Evolutionary conservation across 2,329 filamentous ascomycete genomes (phyloP), one percentile per base, ranked within the genome.

Genomic region (Monosporascus cannonballus): DNA sequence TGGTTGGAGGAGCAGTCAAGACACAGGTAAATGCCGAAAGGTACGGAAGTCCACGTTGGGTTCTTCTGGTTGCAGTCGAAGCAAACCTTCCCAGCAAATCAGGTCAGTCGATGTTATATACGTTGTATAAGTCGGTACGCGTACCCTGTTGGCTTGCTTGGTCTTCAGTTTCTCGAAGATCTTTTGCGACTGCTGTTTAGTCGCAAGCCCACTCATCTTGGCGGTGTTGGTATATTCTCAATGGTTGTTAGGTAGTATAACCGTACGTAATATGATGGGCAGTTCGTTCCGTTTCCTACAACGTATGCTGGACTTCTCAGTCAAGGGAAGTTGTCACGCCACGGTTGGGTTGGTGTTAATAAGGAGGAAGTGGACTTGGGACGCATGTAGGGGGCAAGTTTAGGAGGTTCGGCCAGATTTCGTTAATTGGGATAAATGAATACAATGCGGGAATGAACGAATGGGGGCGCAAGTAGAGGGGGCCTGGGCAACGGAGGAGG

Each of bases 61-160:
- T 96, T 96, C 76, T 97, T 97, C 66, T 91, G 88, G 69, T 89
- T 86, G 74, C 94, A 99, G 76, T 99, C 94, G 75, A 99, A 99
- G 81, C 94, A 99, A 77, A 96, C 84, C 92, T 67, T 42, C 20
- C 7, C 22, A n/a, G 47, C 48, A 45, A 47, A 3, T 25, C 36
- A 14, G 46, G 46, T 61, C 51, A 55, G 52, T 49, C 36, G 30
- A 47, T 22, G 27, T 44, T 25, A 42, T 48, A 30, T 25, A 20
- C 17, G 48, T 11, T 14, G 20, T 20, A 45, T 17, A 18, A 37
- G 41, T 54, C 58, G 64, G 60, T 63, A 65, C 62, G 59, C 78
- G 66, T 74, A 94, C 92, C 83, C 95, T 96, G 78, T 99, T 99
- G 56, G 92, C 90, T 55, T 86, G 84, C 78, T 96, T 96, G 54